These are phyloP conservation scores for Vitis rotundifolia DNA, from an alignment of 164 flowering plant species.

Conservation along the genomic window DNA sequence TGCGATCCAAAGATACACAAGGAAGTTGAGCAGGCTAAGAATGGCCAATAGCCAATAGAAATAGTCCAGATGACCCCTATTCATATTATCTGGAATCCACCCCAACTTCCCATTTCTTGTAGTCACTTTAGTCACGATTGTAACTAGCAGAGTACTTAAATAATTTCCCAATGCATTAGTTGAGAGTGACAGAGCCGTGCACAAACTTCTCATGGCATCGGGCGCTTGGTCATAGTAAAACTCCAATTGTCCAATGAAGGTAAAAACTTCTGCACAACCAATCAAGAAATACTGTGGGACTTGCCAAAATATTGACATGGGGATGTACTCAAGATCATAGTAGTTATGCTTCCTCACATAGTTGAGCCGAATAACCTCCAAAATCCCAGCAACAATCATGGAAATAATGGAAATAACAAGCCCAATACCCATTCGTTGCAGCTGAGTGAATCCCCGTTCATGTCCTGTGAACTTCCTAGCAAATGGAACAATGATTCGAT, in stretches of 20 bases:
- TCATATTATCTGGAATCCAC: conserved; percentile 46
- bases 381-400: conserved; percentile 32
- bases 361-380: conserved; percentile 30
- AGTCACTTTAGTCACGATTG: conserved; percentile 27
- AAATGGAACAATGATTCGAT: conserved; percentile 28
- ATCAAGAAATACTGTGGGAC: conserved; percentile 40
- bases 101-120: conserved; percentile 30
- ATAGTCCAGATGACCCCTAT: conserved; percentile 44
- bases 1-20: conserved; percentile 30
- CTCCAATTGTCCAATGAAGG: conserved; percentile 39
- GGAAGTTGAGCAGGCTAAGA: conserved; percentile 31
- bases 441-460: conserved; percentile 43
- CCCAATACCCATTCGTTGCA: conserved; percentile 45
- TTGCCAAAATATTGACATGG: conserved; percentile 48
- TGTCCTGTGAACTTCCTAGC: conserved; percentile 36
- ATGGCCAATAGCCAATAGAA: conserved; percentile 35
- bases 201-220: conserved; percentile 40
- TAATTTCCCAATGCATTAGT: conserved; percentile 37
- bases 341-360: conserved; percentile 22
- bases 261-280: conserved; percentile 43
- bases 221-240: conserved; percentile 46
- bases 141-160: conserved; percentile 32
- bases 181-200: conserved; percentile 32
- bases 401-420: conserved; percentile 32
- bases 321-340: conserved; percentile 30